These are phyloP conservation scores for Allodekkera sacchari DNA, from an alignment of 805 yeast genomes.

Conservation along the genomic window DNA sequence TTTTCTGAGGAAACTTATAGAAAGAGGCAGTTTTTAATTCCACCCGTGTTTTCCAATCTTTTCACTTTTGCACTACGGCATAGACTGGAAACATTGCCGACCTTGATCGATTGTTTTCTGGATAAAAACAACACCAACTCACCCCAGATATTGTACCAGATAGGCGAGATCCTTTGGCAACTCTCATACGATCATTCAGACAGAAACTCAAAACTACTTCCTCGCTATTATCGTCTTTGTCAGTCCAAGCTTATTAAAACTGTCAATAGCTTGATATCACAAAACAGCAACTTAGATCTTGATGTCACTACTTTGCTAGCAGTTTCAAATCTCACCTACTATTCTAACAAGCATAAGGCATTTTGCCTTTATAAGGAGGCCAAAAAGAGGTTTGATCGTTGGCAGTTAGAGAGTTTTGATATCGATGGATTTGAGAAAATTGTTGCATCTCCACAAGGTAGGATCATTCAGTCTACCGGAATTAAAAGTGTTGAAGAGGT, in stretches of 20 bases:
- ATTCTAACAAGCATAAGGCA: constrained; percentile 15
- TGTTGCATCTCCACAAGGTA: constrained; percentile 4
- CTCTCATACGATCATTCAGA: constrained; percentile 23
- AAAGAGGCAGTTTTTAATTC: constrained; percentile 7
- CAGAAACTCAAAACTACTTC: constrained; percentile 15
- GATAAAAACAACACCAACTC: constrained; percentile 8
- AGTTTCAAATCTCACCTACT: constrained; percentile 20
- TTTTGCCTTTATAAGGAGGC: constrained; percentile 19
- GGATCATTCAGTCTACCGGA: neutral
- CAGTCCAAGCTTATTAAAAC: constrained; percentile 18
- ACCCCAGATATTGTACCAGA: constrained; percentile 12
- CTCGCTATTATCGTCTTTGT: constrained; percentile 14
- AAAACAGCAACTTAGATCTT: constrained; percentile 10
- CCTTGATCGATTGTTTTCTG: constrained; percentile 13
- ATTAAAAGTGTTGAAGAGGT: constrained; percentile 10
- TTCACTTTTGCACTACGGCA: constrained; percentile 18
- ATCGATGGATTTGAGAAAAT: constrained; percentile 24
- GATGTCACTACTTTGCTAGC: constrained; percentile 22
- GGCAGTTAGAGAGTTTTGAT: constrained; percentile 25
- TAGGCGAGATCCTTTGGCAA: constrained; percentile 23
- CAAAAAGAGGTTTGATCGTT: constrained; percentile 22
- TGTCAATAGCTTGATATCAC: constrained; percentile 13
- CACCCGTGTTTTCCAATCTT: constrained; percentile 21
- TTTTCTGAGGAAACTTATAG: constrained; percentile 8
- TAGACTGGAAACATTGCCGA: constrained; percentile 13